phyloP scores from a whole-genome alignment of 2,329 filamentous ascomycete genomes.

The Fusarium sp. region DNA sequence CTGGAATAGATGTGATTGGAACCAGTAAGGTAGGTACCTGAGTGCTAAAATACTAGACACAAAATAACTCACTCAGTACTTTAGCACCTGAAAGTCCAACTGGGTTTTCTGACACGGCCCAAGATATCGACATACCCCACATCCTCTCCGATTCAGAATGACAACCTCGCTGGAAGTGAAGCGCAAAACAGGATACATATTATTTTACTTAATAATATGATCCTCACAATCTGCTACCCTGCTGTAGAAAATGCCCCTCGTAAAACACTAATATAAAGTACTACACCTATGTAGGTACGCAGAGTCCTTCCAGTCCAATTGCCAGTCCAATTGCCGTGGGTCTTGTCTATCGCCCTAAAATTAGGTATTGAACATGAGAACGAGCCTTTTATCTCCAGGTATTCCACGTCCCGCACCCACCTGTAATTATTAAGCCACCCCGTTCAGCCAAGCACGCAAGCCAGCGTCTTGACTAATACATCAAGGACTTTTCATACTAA shows the following conservation, averaged over 20 bases:
- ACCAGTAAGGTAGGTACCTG: no score
- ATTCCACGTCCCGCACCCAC: slow-evolving; percentile 25
- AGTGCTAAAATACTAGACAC: no score
- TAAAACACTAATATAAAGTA: background rate
- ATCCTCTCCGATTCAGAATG: background rate
- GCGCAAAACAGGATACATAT: background rate
- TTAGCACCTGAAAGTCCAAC: no score
- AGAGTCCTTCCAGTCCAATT: background rate
- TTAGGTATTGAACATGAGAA: background rate
- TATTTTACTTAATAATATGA: background rate
- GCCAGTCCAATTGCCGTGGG: background rate
- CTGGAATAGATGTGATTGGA: no score
- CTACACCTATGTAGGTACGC: background rate
- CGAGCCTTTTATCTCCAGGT: background rate
- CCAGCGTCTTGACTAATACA: slow-evolving; percentile 4
- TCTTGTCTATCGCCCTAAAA: background rate
- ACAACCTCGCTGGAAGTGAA: background rate
- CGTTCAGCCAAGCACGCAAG: slow-evolving; percentile 18
- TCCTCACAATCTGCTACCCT: slow-evolving; percentile 2
- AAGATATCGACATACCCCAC: background rate
- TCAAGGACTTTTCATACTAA: background rate
- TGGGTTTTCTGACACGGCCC: no score
- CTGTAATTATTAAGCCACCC: slow-evolving; percentile 45
- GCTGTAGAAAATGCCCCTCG: background rate
- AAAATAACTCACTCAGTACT: no score